Percentiles rank a stretch among this genome's conserved stretches.
Evolutionary conservation across 176 grass and related monocot species (phyloP).

Genomic region (Pontederia crassipes): DNA sequence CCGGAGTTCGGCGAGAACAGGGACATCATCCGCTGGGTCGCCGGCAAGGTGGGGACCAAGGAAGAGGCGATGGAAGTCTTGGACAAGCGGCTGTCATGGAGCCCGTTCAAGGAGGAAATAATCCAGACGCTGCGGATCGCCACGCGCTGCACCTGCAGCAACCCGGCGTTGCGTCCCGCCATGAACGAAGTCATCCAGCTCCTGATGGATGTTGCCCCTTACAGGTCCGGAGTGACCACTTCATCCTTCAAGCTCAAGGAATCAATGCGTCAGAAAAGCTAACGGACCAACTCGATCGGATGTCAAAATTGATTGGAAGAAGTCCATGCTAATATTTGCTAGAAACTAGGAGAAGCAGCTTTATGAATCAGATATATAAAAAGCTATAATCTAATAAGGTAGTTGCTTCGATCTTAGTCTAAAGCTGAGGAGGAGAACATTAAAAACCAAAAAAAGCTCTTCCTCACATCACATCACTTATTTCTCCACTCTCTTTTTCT

Average conservation of each 20-base stretch:
- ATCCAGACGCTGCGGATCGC: slow-evolving; percentile 60
- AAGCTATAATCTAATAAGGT: background rate
- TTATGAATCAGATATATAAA: background rate
- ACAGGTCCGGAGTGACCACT: slow-evolving; percentile 11
- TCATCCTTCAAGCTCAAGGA: slow-evolving; percentile 25
- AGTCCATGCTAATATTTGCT: background rate
- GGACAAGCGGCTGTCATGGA: slow-evolving; percentile 58
- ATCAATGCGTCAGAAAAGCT: slow-evolving; percentile 14
- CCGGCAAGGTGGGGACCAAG: slow-evolving; percentile 51
- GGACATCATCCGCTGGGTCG: slow-evolving; percentile 82
- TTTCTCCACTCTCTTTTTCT: slow-evolving; percentile 17
- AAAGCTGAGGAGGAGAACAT: background rate
- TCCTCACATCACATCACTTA: slow-evolving; percentile 12
- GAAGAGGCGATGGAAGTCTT: slow-evolving; percentile 39
- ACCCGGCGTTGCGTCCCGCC: slow-evolving; percentile 44
- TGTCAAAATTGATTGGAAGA: background rate
- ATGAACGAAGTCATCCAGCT: slow-evolving; percentile 97
- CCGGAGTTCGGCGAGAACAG: slow-evolving; percentile 73
- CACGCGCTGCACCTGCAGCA: slow-evolving; percentile 71
- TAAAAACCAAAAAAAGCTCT: slow-evolving; percentile 7
- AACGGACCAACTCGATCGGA: background rate
- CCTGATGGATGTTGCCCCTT: slow-evolving; percentile 47
- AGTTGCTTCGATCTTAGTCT: background rate
- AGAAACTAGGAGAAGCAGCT: background rate
- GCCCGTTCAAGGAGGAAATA: slow-evolving; percentile 74